Evolutionary conservation across 371 early-diverging fungal genomes (phyloP).

Genomic region (Rhizopus sp.): DNA sequence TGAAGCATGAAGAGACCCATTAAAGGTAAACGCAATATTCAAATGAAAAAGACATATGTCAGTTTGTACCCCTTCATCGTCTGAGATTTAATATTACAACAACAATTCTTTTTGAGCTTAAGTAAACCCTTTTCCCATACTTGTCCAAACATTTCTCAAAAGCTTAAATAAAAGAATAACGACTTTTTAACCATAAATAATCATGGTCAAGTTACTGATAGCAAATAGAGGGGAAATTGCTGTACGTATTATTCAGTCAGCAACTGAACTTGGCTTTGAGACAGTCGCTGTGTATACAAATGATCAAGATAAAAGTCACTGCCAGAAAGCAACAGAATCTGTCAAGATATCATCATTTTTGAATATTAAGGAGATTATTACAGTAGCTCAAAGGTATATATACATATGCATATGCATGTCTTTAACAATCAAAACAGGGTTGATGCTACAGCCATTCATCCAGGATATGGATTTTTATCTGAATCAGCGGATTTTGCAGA

Average conservation of each 20-base stretch:
- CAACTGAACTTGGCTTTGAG: slow-evolving; percentile 35
- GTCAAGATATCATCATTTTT: slow-evolving; percentile 32
- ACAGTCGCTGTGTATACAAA: slow-evolving; percentile 42
- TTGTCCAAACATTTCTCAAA: not conserved
- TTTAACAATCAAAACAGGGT: slow-evolving; percentile 13
- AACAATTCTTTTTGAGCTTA: not conserved
- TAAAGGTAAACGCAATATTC: too few relatives aligned
- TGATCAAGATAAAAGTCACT: slow-evolving; percentile 39
- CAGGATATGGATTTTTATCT: slow-evolving; percentile 90
- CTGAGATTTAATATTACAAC: too few relatives aligned
- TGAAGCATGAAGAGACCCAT: too few relatives aligned
- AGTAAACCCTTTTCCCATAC: not conserved
- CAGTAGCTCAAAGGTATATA: slow-evolving; percentile 33
- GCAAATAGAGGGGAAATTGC: slow-evolving; percentile 53
- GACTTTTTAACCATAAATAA: not conserved
- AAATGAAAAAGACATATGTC: too few relatives aligned
- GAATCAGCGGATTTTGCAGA: slow-evolving; percentile 74
- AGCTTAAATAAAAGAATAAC: not conserved
- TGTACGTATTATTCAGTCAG: slow-evolving; percentile 39
- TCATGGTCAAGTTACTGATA: slow-evolving; percentile 30
- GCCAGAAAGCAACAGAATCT: slow-evolving; percentile 21
- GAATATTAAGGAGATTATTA: slow-evolving; percentile 30
- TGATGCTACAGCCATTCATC: slow-evolving; percentile 65
- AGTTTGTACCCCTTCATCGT: too few relatives aligned
- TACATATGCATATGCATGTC: not conserved